Percentiles rank a stretch among this genome's conserved stretches.
Evolutionary conservation across 148 eudicot species (phyloP).

Genomic region (Selenicereus undatus): DNA sequence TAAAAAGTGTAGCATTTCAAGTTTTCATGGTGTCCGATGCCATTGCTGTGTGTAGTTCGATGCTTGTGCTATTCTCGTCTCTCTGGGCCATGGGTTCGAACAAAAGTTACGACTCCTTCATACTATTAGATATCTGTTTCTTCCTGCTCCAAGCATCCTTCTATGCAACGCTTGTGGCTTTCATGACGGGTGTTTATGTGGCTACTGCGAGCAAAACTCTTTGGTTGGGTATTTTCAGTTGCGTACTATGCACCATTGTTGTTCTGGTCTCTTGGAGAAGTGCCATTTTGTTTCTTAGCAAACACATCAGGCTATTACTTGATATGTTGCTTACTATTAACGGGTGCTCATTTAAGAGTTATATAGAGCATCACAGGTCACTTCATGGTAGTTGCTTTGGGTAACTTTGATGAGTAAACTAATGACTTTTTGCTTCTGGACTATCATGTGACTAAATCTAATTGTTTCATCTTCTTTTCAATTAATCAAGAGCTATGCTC

Average conservation of each 20-base stretch:
- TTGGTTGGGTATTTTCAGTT: conserved; percentile 10
- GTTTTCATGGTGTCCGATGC: conserved; percentile 3
- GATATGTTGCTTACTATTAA: background rate
- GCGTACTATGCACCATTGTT: background rate
- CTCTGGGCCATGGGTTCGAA: conserved; percentile 12
- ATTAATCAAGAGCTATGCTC: no score
- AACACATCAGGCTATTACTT: background rate
- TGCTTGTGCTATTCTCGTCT: conserved; percentile 10
- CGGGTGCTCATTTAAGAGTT: background rate
- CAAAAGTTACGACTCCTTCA: background rate
- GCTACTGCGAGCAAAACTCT: background rate
- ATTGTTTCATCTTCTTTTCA: no score
- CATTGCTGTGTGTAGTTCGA: conserved; percentile 10
- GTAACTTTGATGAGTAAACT: no score
- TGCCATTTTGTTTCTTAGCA: background rate
- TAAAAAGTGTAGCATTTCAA: background rate
- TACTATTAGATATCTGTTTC: conserved; percentile 7
- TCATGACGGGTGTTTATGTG: conserved; percentile 15
- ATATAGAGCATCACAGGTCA: background rate
- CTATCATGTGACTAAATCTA: no score
- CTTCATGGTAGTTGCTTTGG: background rate
- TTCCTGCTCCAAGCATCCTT: conserved; percentile 8
- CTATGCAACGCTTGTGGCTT: conserved; percentile 5
- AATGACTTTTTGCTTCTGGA: background rate
- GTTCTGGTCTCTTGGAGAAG: background rate